phyloP scores from a whole-genome alignment of 495 filamentous ascomycete genomes.

The Bryoglossum gracile region DNA sequence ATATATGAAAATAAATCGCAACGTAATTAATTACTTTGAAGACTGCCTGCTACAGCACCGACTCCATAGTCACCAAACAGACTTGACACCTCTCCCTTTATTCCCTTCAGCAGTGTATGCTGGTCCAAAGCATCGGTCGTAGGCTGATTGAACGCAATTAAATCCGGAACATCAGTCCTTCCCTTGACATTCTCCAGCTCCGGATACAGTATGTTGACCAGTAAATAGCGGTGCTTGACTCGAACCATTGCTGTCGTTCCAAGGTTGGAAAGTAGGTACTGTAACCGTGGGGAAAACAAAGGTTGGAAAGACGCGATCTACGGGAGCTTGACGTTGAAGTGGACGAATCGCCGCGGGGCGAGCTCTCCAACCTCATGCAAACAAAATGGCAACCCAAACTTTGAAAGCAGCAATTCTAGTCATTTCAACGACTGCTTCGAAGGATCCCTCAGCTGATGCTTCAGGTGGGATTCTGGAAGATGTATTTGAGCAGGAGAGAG shows the following conservation, averaged over 20 bases:
- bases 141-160: conserved; percentile 68
- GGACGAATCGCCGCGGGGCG: conserved; percentile 1
- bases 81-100: conserved; percentile 58
- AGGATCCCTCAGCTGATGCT: conserved; percentile 73
- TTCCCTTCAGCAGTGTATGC: conserved; percentile 53
- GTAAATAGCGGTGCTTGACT: conserved; percentile 88
- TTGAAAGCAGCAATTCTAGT: conserved; percentile 72
- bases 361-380: conserved; percentile 10
- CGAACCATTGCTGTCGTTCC: conserved; percentile 64
- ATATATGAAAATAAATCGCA: conserved; percentile 8
- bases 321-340: conserved; percentile 1
- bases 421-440: conserved; percentile 86
- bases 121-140: conserved; percentile 59
- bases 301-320: conserved; percentile 7
- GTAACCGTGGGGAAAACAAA: too few species aligned
- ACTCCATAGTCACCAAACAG: conserved; percentile 90
- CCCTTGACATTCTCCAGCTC: conserved; percentile 36
- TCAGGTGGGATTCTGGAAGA: conserved; percentile 55
- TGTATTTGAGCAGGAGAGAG: conserved; percentile 58
- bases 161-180: conserved; percentile 38
- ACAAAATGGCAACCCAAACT: conserved; percentile 29
- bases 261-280: neutral
- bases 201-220: conserved; percentile 87
- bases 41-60: conserved; percentile 54
- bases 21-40: conserved; percentile 47